These are phyloP conservation scores for Eimeria acervulina DNA, from an alignment of 169 alveolate genomes.

Conservation along the genomic window DNA sequence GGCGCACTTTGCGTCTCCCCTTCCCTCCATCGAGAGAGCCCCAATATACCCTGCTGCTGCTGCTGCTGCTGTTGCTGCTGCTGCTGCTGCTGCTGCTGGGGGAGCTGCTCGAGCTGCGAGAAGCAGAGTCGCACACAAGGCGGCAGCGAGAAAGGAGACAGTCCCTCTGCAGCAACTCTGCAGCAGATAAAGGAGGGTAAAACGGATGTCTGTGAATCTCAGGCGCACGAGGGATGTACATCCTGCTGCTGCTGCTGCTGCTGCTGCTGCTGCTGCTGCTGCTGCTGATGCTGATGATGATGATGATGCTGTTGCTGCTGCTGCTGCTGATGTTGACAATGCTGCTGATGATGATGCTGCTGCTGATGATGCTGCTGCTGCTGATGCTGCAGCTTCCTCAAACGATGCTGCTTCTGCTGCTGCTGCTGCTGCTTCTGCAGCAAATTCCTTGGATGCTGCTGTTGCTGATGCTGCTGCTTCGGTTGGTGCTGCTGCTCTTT, in stretches of 20 bases:
- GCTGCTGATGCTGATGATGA: background rate
- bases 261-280: no score
- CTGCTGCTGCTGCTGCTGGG: no score
- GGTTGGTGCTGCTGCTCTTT: no score
- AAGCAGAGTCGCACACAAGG: background rate
- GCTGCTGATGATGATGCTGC: no score
- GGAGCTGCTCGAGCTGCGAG: background rate
- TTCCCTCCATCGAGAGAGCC: background rate
- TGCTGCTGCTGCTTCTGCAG: no score
- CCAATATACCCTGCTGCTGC: background rate
- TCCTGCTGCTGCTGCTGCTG: background rate
- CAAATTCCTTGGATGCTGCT: background rate
- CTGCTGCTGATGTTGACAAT: no score
- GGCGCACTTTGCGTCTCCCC: background rate
- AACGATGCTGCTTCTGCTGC: no score
- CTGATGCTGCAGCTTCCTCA: background rate
- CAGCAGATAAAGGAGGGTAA: constrained; percentile 6
- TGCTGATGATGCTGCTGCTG: background rate
- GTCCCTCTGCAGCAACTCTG: background rate
- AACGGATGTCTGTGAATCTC: constrained; percentile 19
- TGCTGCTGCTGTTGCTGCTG: no score
- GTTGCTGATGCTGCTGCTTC: no score
- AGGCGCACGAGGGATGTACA: background rate
- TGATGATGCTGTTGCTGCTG: background rate
- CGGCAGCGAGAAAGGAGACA: constrained; percentile 19